These are phyloP conservation scores for Globisporangium heterothallicum DNA, from an alignment of 352 stramenopile species.

Conservation along the genomic window DNA sequence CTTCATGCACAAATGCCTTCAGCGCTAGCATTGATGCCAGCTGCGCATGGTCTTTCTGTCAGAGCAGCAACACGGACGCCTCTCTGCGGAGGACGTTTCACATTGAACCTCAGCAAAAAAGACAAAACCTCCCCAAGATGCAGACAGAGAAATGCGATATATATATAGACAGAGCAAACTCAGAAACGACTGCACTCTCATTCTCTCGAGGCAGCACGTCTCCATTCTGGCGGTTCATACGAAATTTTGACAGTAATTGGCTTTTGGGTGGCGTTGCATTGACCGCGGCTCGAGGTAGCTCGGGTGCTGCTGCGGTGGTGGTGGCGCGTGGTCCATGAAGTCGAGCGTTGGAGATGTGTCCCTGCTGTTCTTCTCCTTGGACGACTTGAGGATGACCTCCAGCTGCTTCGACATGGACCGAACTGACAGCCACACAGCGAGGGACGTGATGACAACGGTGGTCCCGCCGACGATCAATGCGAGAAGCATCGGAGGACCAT, in stretches of 20 bases:
- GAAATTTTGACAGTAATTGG: conserved; percentile 63
- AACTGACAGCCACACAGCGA: conserved; percentile 26
- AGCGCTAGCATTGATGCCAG: conserved; percentile 37
- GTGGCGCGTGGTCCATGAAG: conserved; percentile 1
- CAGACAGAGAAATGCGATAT: neutral
- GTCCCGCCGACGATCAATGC: conserved; percentile 25
- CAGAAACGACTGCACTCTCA: no score
- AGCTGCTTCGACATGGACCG: conserved; percentile 14
- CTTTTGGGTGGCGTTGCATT: conserved; percentile 22
- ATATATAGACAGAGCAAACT: neutral
- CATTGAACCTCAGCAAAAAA: neutral
- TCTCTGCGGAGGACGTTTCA: neutral
- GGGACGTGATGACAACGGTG: conserved; percentile 27
- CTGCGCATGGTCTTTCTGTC: conserved; percentile 5
- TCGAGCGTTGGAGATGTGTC: neutral
- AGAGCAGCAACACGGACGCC: no score
- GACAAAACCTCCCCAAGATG: no score
- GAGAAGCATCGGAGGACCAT: conserved; percentile 32
- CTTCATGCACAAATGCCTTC: conserved; percentile 64
- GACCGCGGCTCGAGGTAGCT: conserved; percentile 6
- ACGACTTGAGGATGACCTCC: conserved; percentile 8
- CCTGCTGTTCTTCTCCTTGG: conserved; percentile 17
- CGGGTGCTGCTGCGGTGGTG: neutral
- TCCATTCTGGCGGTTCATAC: conserved; percentile 22
- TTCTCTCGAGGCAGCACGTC: neutral